phyloP scores from a whole-genome alignment of 2,329 filamentous ascomycete species.

The Leptographium procerum region DNA sequence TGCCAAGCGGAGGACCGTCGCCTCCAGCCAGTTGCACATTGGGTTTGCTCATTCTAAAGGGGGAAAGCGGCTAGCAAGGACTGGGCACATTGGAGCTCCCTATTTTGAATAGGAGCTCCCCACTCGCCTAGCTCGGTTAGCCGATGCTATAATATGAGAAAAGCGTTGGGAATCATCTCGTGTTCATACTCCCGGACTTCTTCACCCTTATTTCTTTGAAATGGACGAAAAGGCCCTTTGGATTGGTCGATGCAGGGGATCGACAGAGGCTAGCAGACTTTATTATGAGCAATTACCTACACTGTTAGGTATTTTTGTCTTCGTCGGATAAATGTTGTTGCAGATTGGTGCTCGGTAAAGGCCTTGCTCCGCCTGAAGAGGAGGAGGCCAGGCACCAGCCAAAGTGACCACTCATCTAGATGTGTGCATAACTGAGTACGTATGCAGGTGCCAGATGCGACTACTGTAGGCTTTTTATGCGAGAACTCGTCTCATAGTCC shows the following conservation, averaged over 20 bases:
- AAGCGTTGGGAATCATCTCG: neutral
- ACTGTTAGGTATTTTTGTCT: too few relatives aligned
- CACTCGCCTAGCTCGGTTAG: neutral
- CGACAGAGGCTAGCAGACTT: neutral
- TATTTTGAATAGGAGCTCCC: neutral
- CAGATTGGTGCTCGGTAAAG: neutral
- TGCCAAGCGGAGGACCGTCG: neutral
- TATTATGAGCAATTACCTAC: neutral
- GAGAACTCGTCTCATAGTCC: neutral
- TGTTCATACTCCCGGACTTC: neutral
- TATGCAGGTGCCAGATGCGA: neutral
- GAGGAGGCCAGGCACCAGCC: neutral
- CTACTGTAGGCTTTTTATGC: neutral
- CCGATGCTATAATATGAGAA: neutral
- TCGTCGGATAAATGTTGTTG: conserved; percentile 1
- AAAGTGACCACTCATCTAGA: neutral
- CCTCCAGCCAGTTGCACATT: neutral
- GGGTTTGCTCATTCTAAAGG: neutral
- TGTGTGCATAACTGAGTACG: neutral
- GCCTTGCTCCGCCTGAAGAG: neutral
- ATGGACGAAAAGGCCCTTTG: neutral
- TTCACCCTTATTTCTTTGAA: neutral
- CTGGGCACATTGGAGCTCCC: neutral
- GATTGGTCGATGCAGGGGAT: neutral
- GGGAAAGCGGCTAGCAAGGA: neutral